Evolutionary conservation across 2,329 filamentous ascomycete species (phyloP), one percentile per base, ranked within the genome.

Genomic region (Sclerotinia borealis): DNA sequence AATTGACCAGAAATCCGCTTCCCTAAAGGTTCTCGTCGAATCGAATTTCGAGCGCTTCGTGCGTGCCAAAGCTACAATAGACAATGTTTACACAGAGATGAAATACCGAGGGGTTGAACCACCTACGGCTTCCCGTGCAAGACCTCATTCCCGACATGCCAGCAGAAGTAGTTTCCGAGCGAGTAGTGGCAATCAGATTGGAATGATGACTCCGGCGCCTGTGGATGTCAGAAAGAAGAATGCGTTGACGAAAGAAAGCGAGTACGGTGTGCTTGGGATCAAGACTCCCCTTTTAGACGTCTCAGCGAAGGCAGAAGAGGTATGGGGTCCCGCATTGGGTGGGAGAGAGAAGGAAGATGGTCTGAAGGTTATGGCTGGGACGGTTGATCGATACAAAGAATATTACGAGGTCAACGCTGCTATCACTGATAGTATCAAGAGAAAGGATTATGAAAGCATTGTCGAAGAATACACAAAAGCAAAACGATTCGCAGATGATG

Each of bases 1-100:
- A 0, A 99, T 99, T 72, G 95, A 98, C 72, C 91, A 98, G 77
- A 99, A 99, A 76, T 97, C 93, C 0, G 95, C 93, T 0, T 97
- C 93, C 4, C 83, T 99, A 66, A 99, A 99, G 75, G 90, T 96
- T 13, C 83, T 99, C 22, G 95, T 99, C 29, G 95, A 99, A 76
- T 93, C 91, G 68, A 99, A 99, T 75, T 99, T 99, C 74, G 96
- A 99, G 77, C 89, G 93, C 68, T 99, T 99, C 79, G 95, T 99
- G 63, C 89, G 92, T 67, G 95, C 95, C 49, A 99, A 99, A 76
- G 91, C 93, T 22, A 98, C 93, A 9, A 98, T 99, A 72, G 95
- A 99, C 78, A 96, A 96, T 77, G 95, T 99, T 59, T 99, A 99
- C 78, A 96, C 88, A 66, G 95, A 99, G 76, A 99, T 99, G 95